Conservation (phyloP, 2,329 filamentous ascomycete species). For the Exutisphaerella laricina region DNA sequence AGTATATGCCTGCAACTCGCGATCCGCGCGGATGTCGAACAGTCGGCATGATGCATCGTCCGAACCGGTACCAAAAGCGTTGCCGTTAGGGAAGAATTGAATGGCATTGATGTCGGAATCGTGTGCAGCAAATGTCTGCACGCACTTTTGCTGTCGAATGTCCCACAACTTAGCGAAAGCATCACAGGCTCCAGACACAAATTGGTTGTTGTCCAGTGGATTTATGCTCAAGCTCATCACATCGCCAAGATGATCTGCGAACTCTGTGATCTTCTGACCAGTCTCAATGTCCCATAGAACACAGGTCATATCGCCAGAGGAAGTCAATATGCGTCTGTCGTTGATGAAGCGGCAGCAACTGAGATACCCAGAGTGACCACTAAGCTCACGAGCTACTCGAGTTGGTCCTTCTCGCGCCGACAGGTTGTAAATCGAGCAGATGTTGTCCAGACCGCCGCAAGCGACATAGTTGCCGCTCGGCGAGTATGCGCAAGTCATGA, state of each 20-base stretch:
- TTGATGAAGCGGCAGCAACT: constrained; percentile 99
- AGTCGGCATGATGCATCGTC: constrained; percentile 96
- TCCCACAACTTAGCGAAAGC: constrained; percentile 99
- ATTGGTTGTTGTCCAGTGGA: constrained; percentile 97
- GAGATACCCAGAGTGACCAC: constrained; percentile 93
- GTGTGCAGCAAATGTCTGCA: constrained; percentile 96
- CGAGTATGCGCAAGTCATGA: constrained; percentile 99
- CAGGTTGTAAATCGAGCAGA: constrained; percentile 99
- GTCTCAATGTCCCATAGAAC: constrained; percentile 99
- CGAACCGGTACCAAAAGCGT: constrained; percentile 95
- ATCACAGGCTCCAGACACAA: constrained; percentile 98
- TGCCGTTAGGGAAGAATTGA: constrained; percentile 98
- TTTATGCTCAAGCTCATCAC: constrained; percentile 99
- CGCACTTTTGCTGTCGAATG: constrained; percentile 94
- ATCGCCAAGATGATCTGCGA: constrained; percentile 95
- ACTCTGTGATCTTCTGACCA: constrained; percentile 93
- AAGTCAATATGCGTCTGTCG: constrained; percentile 94
- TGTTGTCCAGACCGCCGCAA: constrained; percentile 97
- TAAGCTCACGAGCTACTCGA: constrained; percentile 89
- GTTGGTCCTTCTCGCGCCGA: constrained; percentile 97
- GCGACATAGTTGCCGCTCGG: constrained; percentile 98
- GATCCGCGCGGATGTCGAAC: constrained; percentile 95
- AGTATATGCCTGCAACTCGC: constrained; percentile 65
- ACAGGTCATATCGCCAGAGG: constrained; percentile 98
- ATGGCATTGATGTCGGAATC: constrained; percentile 99